Base-by-base conservation (phyloP, 495 filamentous ascomycete species). In the Oidiodendron maius region DNA sequence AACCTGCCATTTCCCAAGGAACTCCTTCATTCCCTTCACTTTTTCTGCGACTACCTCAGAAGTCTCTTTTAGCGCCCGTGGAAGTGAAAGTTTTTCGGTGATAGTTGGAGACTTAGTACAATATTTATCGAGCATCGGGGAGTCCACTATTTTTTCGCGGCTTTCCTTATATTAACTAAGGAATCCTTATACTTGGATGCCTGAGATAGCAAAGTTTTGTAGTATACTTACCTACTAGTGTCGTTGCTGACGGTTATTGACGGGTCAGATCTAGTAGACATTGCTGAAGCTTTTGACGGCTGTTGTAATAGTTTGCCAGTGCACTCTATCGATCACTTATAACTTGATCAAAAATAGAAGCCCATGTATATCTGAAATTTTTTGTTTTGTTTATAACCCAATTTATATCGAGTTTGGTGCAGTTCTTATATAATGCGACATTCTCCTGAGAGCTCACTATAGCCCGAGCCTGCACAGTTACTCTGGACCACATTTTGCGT, bases 201-300 rank as follows among this genome's bases (percentile, higher is more conserved):
- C 28, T 32, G 28, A n/a, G 8, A n/a, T 8, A 32, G 8, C 8
- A 17, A 32, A 32, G 5, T 6, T 30, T 4, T 16, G 23, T 15
- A 30, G 23, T 2, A 3, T 30, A 21, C 42, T 5, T 45, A 45
- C 42, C 23, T 45, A 28, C 23, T 16, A 45, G 23, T 18, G 26
- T 45, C 24, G 15, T 45, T 17, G 16, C 42, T 45, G 11, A 45
- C 25, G 11, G 42, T 15, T 28, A 32, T 32, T 26, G 42, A 45
- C 6, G 26, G n/a, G 21, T 45, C 42, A 30, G 42, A 45, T 45
- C 42, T 45, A 3, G 42, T 30, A 12, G 42, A 45, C 42, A 45
- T 45, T n/a, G 13, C 24, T 10, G 16, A 17, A 1, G 23, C n/a
- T 30, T 32, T 45, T 32, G 42, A 16, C 13, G 24, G 18, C 21